These are phyloP conservation scores for Tylopilus balloui DNA, from an alignment of 768 basidiomycete species.

Conservation along the genomic window DNA sequence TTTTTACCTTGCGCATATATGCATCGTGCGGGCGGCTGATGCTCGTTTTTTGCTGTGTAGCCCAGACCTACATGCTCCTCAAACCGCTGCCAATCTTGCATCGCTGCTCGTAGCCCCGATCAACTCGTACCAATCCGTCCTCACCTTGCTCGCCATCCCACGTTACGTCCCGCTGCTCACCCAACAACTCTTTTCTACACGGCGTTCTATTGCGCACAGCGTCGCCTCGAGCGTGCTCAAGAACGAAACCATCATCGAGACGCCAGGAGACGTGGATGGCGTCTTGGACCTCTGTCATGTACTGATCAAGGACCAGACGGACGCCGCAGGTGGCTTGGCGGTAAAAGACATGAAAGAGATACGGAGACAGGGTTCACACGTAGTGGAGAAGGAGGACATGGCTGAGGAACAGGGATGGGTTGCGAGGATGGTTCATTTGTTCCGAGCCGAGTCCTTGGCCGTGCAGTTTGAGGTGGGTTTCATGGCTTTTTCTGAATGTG, in stretches of 20 bases:
- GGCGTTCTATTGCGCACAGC: constrained; percentile 90
- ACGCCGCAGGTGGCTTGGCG: constrained; percentile 39
- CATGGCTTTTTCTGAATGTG: fast-evolving
- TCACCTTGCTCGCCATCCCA: constrained; percentile 95
- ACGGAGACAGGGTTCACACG: constrained; percentile 56
- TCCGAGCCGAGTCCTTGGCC: constrained; percentile 80
- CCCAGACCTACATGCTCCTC: constrained; percentile 82
- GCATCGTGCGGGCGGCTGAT: constrained; percentile 4
- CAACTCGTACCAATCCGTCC: constrained; percentile 92
- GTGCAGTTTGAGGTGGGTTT: constrained; percentile 81
- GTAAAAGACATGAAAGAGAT: constrained; percentile 36
- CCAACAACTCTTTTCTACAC: constrained; percentile 84
- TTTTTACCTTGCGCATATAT: constrained; percentile 3
- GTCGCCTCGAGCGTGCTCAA: constrained; percentile 92
- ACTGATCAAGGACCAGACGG: constrained; percentile 80
- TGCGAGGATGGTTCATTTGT: constrained; percentile 95
- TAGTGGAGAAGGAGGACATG: constrained; percentile 79
- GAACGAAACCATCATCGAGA: constrained; percentile 94
- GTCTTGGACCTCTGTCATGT: constrained; percentile 92
- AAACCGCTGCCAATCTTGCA: constrained; percentile 87
- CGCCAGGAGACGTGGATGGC: constrained; percentile 90
- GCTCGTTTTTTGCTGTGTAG: constrained; percentile 35
- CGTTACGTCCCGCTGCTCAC: constrained; percentile 80
- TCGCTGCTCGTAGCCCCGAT: constrained; percentile 91
- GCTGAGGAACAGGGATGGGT: constrained; percentile 99